Evolutionary conservation across 306 rosid species (phyloP).

Genomic region (Castanospermum australe): DNA sequence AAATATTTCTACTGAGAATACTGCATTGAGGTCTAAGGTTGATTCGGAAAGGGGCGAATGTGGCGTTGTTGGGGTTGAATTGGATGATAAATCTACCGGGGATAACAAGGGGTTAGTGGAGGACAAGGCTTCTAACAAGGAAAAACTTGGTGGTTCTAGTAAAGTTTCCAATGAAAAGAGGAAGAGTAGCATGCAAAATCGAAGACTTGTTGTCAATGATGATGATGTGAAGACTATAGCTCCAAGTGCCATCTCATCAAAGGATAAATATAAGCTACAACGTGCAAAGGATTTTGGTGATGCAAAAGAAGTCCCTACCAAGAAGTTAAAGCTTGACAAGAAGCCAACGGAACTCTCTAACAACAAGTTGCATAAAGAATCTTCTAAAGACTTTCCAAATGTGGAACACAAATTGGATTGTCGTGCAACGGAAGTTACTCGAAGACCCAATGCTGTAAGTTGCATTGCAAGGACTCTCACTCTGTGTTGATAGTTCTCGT

Average conservation of each 20-base stretch:
- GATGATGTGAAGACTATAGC: conserved; percentile 30
- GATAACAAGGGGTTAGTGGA: conserved; percentile 30
- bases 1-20: background rate
- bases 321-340: conserved; percentile 50
- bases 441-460: conserved; percentile 63
- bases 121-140: conserved; percentile 47
- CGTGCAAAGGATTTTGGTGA: conserved; percentile 20
- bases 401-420: conserved; percentile 36
- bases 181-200: conserved; percentile 14
- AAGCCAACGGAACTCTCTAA: conserved; percentile 16
- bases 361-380: conserved; percentile 41
- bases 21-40: conserved; percentile 17
- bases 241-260: background rate
- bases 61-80: conserved; percentile 24
- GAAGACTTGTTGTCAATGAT: background rate
- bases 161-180: conserved; percentile 30
- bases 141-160: conserved; percentile 31
- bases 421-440: conserved; percentile 44
- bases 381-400: conserved; percentile 12
- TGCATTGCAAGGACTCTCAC: conserved; percentile 32
- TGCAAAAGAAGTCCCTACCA: conserved; percentile 38
- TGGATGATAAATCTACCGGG: conserved; percentile 11
- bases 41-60: conserved; percentile 27
- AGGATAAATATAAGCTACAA: conserved; percentile 26
- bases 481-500: conserved; percentile 26